Evolutionary conservation across 2,329 filamentous ascomycete genomes (phyloP).

Genomic region (Fusarium anthophilum): DNA sequence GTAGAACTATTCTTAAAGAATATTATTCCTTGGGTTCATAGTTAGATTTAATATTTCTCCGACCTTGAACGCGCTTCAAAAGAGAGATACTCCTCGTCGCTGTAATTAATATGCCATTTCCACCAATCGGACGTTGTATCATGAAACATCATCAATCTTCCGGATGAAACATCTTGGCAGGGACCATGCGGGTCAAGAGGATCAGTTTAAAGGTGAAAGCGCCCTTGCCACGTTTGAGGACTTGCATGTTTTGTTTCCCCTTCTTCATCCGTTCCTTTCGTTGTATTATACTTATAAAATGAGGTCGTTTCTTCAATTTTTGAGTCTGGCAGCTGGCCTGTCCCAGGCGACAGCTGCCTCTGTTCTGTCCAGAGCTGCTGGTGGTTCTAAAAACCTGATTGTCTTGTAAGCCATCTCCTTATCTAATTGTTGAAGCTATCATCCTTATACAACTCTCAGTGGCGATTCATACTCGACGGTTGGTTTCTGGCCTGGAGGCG

Average conservation of each 20-base stretch:
- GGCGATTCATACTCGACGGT: constrained; percentile 32
- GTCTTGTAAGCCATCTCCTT: background rate
- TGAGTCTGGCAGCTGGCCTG: constrained; percentile 10
- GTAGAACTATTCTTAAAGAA: no score
- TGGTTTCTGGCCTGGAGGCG: constrained; percentile 22
- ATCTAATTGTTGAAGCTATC: fast-evolving
- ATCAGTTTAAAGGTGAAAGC: background rate
- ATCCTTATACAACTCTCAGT: background rate
- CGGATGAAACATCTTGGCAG: background rate
- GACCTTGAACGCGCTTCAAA: no score
- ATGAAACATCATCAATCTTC: background rate
- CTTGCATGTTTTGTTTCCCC: background rate
- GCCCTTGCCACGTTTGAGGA: no score
- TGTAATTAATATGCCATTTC: background rate
- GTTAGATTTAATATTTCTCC: background rate
- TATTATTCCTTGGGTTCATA: no score
- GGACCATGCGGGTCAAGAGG: background rate
- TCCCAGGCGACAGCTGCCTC: background rate
- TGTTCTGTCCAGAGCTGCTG: background rate
- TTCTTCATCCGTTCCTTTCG: background rate
- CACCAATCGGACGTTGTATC: background rate
- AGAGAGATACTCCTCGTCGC: no score
- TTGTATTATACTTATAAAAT: background rate
- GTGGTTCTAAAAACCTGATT: background rate
- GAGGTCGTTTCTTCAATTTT: background rate